phyloP scores from a whole-genome alignment of 208 protist species.

The Trypanosoma melophagium region DNA sequence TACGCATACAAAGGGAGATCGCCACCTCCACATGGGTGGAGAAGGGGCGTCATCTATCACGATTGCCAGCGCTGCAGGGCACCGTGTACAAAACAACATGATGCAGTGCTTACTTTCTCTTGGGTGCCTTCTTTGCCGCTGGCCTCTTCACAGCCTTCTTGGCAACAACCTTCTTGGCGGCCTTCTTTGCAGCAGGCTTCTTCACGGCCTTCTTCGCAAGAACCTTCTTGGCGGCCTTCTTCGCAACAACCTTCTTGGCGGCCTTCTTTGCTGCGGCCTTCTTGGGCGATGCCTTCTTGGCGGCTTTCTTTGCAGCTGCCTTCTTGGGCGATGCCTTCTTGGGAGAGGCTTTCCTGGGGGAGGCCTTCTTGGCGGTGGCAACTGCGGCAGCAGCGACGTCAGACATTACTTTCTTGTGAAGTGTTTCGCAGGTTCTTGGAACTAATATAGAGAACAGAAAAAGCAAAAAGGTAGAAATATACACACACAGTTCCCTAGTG shows the following conservation, averaged over 20 bases:
- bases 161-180: too few species aligned
- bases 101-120: not conserved
- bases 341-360: too few species aligned
- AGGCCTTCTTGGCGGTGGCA: slow-evolving; percentile 4
- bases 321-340: too few species aligned
- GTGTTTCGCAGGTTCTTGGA: too few species aligned
- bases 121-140: slow-evolving; percentile 25
- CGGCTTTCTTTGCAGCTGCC: too few species aligned
- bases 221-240: slow-evolving; percentile 22
- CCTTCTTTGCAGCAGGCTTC: slow-evolving; percentile 38
- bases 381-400: not conserved
- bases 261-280: not conserved
- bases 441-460: too few species aligned
- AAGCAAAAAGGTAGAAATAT: too few species aligned
- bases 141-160: not conserved
- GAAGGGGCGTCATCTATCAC: not conserved
- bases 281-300: not conserved
- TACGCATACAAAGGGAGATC: not conserved
- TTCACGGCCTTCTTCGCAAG: slow-evolving; percentile 14
- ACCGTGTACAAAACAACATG: not conserved
- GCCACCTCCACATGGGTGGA: not conserved
- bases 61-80: not conserved
- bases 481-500: too few species aligned
- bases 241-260: not conserved
- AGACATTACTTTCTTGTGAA: too few species aligned